phyloP scores from a whole-genome alignment of 768 basidiomycete genomes.

The Suillus alpinus region DNA sequence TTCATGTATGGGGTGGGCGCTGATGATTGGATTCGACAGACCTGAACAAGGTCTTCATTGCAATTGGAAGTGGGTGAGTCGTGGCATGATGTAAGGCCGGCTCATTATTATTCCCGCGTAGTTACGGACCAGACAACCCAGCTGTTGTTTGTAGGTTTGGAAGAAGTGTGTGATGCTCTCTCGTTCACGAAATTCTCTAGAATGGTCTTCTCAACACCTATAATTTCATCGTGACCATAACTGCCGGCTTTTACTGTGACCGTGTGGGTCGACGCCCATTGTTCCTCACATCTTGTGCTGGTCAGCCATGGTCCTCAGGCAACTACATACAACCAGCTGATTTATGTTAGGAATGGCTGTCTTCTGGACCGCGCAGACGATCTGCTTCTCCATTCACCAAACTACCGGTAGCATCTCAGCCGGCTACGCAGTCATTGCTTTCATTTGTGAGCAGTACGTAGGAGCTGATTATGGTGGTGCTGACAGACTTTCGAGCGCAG shows the following conservation, averaged over 20 bases:
- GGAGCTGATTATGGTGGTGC: not conserved
- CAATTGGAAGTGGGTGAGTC: slow-evolving; percentile 41
- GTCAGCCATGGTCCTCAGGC: slow-evolving; percentile 24
- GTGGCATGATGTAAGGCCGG: not conserved
- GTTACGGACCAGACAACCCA: slow-evolving; percentile 46
- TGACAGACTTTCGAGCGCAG: slow-evolving; percentile 15
- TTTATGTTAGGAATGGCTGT: slow-evolving; percentile 39
- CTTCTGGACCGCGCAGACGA: slow-evolving; percentile 39
- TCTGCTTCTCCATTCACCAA: slow-evolving; percentile 34
- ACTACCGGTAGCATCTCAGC: slow-evolving; percentile 22
- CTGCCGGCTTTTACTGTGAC: slow-evolving; percentile 49
- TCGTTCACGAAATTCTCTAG: slow-evolving; percentile 20
- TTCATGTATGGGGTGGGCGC: not conserved
- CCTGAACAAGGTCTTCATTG: slow-evolving; percentile 51
- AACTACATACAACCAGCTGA: slow-evolving; percentile 26
- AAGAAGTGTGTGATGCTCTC: not conserved
- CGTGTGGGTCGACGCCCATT: slow-evolving; percentile 47
- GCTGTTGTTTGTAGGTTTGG: slow-evolving; percentile 34
- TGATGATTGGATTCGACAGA: slow-evolving; percentile 22
- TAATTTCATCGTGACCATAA: slow-evolving; percentile 52
- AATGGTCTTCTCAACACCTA: slow-evolving; percentile 56
- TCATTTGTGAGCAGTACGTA: slow-evolving; percentile 35
- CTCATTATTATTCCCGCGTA: slow-evolving; percentile 9
- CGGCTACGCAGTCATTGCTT: slow-evolving; percentile 43
- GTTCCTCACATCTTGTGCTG: slow-evolving; percentile 46